Evolutionary conservation across 2,329 filamentous ascomycete species (phyloP).

Genomic region (Epichloe sibirici): DNA sequence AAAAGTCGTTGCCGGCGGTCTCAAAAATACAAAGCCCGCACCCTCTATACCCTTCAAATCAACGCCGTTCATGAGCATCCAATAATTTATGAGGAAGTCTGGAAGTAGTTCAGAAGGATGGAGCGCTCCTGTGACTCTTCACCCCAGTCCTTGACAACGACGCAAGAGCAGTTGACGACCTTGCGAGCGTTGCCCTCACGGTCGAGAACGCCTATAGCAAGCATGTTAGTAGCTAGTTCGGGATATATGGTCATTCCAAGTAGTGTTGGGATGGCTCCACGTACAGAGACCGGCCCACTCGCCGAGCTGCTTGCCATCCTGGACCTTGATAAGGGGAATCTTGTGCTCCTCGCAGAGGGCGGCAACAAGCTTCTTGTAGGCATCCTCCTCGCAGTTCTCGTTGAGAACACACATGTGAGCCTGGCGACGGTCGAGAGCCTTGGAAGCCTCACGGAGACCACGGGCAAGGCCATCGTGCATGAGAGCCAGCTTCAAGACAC

Average conservation of each 20-base stretch:
- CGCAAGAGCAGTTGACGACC: conserved; percentile 99
- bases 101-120: conserved; percentile 99
- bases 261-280: conserved; percentile 28
- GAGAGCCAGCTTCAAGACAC: conserved; percentile 93
- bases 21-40: conserved; percentile 19
- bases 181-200: conserved; percentile 99
- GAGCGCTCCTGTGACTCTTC: conserved; percentile 98
- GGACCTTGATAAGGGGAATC: conserved; percentile 99
- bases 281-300: conserved; percentile 99
- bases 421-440: conserved; percentile 96
- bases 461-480: conserved; percentile 99
- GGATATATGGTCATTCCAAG: too few species aligned
- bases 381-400: conserved; percentile 99
- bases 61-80: conserved; percentile 17
- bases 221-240: conserved; percentile 16
- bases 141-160: conserved; percentile 99
- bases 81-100: conserved; percentile 59
- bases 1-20: conserved; percentile 23
- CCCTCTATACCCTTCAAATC: conserved; percentile 28
- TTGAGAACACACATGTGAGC: conserved; percentile 99
- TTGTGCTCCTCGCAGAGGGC: conserved; percentile 99
- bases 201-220: conserved; percentile 76
- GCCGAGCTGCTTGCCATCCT: conserved; percentile 98
- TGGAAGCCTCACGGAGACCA: conserved; percentile 95
- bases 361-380: conserved; percentile 99